Evolutionary conservation across 2,329 filamentous ascomycete genomes (phyloP).

Genomic region (Colletotrichum sp.): DNA sequence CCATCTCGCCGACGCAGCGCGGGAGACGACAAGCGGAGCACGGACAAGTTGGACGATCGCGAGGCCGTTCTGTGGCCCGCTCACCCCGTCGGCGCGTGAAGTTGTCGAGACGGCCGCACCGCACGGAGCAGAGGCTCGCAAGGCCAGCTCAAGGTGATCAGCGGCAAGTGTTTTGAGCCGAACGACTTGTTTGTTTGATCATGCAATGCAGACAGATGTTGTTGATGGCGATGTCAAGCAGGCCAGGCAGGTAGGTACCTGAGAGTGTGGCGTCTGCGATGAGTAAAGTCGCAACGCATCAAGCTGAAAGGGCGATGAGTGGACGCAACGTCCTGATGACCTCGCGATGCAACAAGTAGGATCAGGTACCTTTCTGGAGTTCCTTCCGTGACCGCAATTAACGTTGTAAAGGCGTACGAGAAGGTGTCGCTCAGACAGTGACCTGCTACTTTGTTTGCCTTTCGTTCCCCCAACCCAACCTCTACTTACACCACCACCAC

Average conservation of each 20-base stretch:
- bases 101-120: not conserved
- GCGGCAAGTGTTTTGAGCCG: not conserved
- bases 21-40: not conserved
- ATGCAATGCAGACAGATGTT: not conserved
- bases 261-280: not conserved
- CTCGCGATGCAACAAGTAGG: not conserved
- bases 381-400: not conserved
- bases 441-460: not conserved
- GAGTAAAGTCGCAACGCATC: not conserved
- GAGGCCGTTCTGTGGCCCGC: constrained; percentile 3
- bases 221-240: not conserved
- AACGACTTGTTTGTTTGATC: not conserved
- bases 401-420: not conserved
- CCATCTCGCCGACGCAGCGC: not conserved
- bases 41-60: not conserved
- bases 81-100: not conserved
- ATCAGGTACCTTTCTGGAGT: not conserved
- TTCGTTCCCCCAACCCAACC: not conserved
- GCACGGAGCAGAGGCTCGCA: constrained; percentile 12
- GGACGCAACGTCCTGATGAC: not conserved
- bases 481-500: not conserved
- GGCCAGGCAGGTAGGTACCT: not conserved
- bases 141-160: not conserved
- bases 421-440: not conserved
- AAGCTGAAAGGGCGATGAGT: not conserved